Evolutionary conservation across 2,329 filamentous ascomycete genomes (phyloP), one percentile per base, ranked within the genome.

Genomic region (Aspergillus neoniger): DNA sequence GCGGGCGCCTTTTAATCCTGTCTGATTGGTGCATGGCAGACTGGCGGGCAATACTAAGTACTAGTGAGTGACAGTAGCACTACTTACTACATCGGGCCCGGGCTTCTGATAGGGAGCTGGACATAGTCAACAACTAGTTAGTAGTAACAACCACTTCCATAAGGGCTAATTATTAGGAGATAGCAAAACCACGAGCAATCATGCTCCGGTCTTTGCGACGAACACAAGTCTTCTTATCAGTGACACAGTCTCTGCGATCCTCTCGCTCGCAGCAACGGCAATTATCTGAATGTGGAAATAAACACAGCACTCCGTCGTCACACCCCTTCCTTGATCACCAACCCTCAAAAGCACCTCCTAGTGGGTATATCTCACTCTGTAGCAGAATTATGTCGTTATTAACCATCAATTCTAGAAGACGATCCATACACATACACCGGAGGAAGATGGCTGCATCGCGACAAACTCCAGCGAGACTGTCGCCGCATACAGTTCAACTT

Each of bases 401-500:
- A 15, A 44, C n/a, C 21, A 36, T 17, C 32, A 25, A n/a, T 28
- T 7, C 21, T 23, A 65, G 63, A 32, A 32, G 5, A 55, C 43
- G 64, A 76, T 57, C 72, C 71, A 61, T 67, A 71, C 63, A 61
- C 60, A 53, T 78, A 77, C 59, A 76, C 75, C 5, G 65, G 62
- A 56, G 73, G 76, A 36, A 68, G 72, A 59, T 78, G 74, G 79
- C 72, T 81, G 23, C 69, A 72, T 65, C 66, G 68, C 43, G 77
- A 82, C 68, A 64, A 74, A 51, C 62, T 73, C 17, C 65, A 81
- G 66, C 74, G 74, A 57, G 63, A 72, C 17, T 69, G 74, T 38
- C 79, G 79, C 23, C 63, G 69, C 14, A 67, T 81, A 49, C 14
- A 59, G 6, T 81, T 82, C 60, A 67, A 81, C 60, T 80, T 80